phyloP scores from a whole-genome alignment of 371 early-diverging fungal genomes.

The Circinella umbellata region DNA sequence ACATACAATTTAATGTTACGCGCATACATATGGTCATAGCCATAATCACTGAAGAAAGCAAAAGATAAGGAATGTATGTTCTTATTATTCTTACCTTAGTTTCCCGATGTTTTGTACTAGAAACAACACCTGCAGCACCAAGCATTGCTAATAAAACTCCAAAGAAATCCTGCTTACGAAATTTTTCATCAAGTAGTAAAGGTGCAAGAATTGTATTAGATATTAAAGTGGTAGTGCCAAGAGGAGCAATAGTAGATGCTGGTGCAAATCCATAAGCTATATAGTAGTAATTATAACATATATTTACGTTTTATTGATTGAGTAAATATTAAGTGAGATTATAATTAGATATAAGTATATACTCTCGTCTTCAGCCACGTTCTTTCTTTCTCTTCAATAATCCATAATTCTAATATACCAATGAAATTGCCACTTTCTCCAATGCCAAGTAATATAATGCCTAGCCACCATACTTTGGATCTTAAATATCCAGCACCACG shows the following conservation, averaged over 20 bases:
- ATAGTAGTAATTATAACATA: not conserved
- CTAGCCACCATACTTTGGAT: slow-evolving; percentile 68
- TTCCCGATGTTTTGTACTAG: slow-evolving; percentile 55
- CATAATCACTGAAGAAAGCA: no score
- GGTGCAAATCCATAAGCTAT: slow-evolving; percentile 74
- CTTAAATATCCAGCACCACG: slow-evolving; percentile 42
- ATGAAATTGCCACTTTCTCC: slow-evolving; percentile 56
- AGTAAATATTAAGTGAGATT: no score
- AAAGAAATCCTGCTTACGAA: slow-evolving; percentile 58
- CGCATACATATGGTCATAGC: not conserved
- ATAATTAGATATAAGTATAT: no score
- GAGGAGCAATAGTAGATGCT: slow-evolving; percentile 70
- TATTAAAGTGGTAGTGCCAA: slow-evolving; percentile 70
- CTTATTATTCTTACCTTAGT: slow-evolving; percentile 34
- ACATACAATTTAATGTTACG: not conserved
- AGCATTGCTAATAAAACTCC: slow-evolving; percentile 63
- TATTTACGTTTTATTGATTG: not conserved
- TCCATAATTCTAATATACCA: slow-evolving; percentile 20
- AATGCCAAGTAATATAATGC: slow-evolving; percentile 62
- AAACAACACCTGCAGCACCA: slow-evolving; percentile 69
- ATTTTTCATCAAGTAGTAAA: slow-evolving; percentile 61
- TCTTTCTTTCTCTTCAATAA: no score
- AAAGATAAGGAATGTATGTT: no score
- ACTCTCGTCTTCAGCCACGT: no score
- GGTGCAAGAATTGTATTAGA: slow-evolving; percentile 73